Evolutionary conservation across 2,329 filamentous ascomycete genomes (phyloP), one percentile per base, ranked within the genome.

Genomic region (Xylariomycetidae sp.): DNA sequence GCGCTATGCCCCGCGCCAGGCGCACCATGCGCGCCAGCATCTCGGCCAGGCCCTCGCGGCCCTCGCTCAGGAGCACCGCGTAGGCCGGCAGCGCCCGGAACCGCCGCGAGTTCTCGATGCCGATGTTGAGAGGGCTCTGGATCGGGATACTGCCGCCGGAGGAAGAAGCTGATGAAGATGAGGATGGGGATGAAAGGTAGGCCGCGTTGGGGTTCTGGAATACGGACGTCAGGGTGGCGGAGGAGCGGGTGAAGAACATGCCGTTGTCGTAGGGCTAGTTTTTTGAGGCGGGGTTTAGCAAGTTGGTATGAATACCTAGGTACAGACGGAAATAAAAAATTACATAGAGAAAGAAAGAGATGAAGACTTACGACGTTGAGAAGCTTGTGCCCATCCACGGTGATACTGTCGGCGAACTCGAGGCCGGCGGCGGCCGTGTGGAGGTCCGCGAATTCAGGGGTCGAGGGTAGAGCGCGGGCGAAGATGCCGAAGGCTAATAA

Each of bases 1-100:
- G 59, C 0, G 85, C 80, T 22, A 95, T 72, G 12, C 59, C 67
- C 15, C 88, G 72, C 0, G 88, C 79, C 5, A 95, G 70, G 4
- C 66, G 60, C 16, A 88, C 80, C 65, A 95, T 88, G 16, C 77
- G 72, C 40, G 75, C 69, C 4, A 95, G 65, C 63, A 95, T 82
- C 1, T 70, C 65, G 1, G 69, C 66, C 44, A 94, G 77, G 0
- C 88, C 88, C 0, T 69, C 56, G 2, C 69, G 68, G 1, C 90
- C 90, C 49, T 92, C 83, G 29, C 83, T 82, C 14, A 82, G 57
- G 3, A 96, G 70, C 0, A 82, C 84, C 9, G 87, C 81, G 53
- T 96, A 96, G 7, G 88, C 84, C 0, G 90, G 89, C n/a, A 96
- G 67, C 1, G 89, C 89, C 33, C 90, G 78, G 66, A 96, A 94